Evolutionary conservation across 495 filamentous ascomycete species (phyloP).

Genomic region (Xylona heveae): DNA sequence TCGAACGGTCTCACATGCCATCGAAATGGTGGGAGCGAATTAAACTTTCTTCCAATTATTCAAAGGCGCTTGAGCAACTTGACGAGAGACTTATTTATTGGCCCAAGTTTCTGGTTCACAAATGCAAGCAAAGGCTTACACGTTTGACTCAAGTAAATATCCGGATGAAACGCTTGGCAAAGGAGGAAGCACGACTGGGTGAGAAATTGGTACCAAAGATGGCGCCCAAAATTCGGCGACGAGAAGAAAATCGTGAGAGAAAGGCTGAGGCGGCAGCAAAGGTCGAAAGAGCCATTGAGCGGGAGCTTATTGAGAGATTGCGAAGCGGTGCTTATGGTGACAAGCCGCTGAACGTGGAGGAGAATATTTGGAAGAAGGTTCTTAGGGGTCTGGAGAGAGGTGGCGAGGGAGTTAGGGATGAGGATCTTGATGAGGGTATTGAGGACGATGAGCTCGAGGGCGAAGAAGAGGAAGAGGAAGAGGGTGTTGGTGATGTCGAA

Average conservation of each 20-base stretch:
- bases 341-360: constrained; percentile 80
- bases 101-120: constrained; percentile 88
- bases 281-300: constrained; percentile 87
- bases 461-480: constrained; percentile 39
- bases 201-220: constrained; percentile 77
- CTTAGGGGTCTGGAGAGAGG: constrained; percentile 69
- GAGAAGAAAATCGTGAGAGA: constrained; percentile 78
- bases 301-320: constrained; percentile 81
- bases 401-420: constrained; percentile 66
- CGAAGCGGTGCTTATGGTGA: constrained; percentile 89
- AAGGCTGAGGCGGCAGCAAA: constrained; percentile 90
- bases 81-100: constrained; percentile 83
- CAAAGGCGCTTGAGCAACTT: constrained; percentile 67
- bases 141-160: constrained; percentile 84
- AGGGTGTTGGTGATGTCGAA: constrained; percentile 60
- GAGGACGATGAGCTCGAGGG: constrained; percentile 62
- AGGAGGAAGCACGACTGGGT: constrained; percentile 76
- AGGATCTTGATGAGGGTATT: constrained; percentile 66
- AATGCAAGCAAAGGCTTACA: constrained; percentile 94
- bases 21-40: constrained; percentile 90
- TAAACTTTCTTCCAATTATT: constrained; percentile 75
- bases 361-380: constrained; percentile 94
- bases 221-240: constrained; percentile 74
- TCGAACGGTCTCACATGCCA: constrained; percentile 79
- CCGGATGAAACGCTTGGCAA: constrained; percentile 59